phyloP scores from a whole-genome alignment of 2,329 filamentous ascomycete genomes.

The Colletotrichum spinosum region DNA sequence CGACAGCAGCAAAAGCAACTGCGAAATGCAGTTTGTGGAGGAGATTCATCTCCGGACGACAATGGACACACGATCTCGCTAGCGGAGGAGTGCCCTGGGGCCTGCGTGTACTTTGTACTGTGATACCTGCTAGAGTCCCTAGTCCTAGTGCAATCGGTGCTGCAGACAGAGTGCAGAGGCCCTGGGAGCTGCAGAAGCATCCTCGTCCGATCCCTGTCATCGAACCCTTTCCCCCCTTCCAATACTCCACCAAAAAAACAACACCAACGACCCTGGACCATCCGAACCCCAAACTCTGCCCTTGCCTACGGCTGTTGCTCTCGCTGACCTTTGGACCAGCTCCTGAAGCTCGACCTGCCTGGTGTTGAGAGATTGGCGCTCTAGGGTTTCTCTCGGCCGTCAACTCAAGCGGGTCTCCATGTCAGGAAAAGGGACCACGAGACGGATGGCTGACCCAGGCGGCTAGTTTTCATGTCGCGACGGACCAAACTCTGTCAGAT shows the following conservation, averaged over 20 bases:
- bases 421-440: background rate
- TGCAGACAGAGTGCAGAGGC: constrained; percentile 23
- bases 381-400: constrained; percentile 8
- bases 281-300: constrained; percentile 13
- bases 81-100: constrained; percentile 10
- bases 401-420: constrained; percentile 2
- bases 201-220: constrained; percentile 25
- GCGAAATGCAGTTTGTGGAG: constrained; percentile 22
- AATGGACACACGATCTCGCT: constrained; percentile 31
- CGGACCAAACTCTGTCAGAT: no score
- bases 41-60: constrained; percentile 34
- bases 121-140: background rate
- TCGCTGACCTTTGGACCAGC: background rate
- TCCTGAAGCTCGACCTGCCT: constrained; percentile 13
- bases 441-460: no score
- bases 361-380: constrained; percentile 19
- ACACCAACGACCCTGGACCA: constrained; percentile 9
- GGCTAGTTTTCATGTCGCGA: no score
- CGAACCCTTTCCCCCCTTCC: constrained; percentile 28
- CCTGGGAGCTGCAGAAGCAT: constrained; percentile 3
- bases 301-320: background rate
- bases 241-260: constrained; percentile 30
- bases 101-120: no score
- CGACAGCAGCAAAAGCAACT: background rate
- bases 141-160: constrained; percentile 19